These are phyloP conservation scores for Nepenthes mirabilis DNA, from an alignment of 148 eudicot genomes.

Conservation along the genomic window DNA sequence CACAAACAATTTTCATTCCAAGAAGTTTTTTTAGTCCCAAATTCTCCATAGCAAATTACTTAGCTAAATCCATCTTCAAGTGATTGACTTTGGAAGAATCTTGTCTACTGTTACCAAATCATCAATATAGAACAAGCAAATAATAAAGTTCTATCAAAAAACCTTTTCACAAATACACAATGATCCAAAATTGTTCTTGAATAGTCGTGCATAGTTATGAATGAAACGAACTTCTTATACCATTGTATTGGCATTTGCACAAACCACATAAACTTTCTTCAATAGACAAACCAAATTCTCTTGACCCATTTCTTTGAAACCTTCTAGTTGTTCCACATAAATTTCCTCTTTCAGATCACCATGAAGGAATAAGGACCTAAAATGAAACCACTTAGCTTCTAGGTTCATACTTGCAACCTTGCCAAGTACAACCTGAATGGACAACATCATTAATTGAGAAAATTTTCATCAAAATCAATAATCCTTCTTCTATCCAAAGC, in stretches of 20 bases:
- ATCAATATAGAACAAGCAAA: no score
- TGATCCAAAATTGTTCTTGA: no score
- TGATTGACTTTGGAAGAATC: neutral
- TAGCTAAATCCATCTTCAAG: neutral
- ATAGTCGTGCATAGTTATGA: no score
- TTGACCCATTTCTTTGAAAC: neutral
- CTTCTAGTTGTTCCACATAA: slow-evolving; percentile 5
- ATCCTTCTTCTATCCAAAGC: slow-evolving; percentile 1
- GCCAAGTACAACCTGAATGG: slow-evolving; percentile 1
- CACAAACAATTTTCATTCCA: neutral
- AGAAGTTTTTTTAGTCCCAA: neutral
- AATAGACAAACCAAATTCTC: neutral
- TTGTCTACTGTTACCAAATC: no score
- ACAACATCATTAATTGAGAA: slow-evolving; percentile 7
- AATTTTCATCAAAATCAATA: slow-evolving; percentile 7
- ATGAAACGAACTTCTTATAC: no score
- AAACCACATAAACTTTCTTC: no score
- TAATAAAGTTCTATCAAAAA: no score
- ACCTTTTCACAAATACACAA: no score
- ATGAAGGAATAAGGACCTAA: neutral
- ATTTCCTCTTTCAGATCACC: slow-evolving; percentile 4
- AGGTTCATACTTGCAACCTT: neutral
- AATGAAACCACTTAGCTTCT: slow-evolving; percentile 3
- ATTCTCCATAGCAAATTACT: neutral
- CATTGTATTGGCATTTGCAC: no score